Base-by-base conservation (phyloP, 2,329 filamentous ascomycete species). In the Capronia coronata region DNA sequence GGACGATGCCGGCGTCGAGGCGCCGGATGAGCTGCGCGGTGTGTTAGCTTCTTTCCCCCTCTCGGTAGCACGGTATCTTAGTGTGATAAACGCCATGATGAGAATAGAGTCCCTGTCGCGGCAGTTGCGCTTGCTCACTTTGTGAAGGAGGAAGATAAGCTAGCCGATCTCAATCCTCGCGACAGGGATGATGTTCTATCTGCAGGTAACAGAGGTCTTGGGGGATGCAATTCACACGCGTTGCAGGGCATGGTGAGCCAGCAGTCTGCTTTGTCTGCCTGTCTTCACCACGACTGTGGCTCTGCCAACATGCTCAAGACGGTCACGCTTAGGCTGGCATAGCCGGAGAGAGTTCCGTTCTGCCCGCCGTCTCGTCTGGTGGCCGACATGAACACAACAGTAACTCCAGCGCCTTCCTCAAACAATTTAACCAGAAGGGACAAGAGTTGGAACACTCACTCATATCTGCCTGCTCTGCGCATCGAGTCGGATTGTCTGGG, bases 1-100 rank as follows among this genome's bases (percentile, higher is more conserved):
- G 55, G 65, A 61, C 54, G 57, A 55, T 5, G 55, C 48, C 27
- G 55, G 54, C 39, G 52, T 57, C 19, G 49, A 47, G 13, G 42
- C 50, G 27, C 45, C 43, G 30, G 54, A 56, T 35, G 54, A 54
- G 13, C 57, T 59, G 42, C 27, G 29, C 6, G 22, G 35, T 10
- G 19, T 41, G 44, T 59, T 52, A 59, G 57, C 51, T 39, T 44
- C 21, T 43, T 22, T 32, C 39, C 37, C 43, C 22, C 37, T 45
- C 22, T 21, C 32, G 32, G 34, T 22, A 18, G 21, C 13, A 30
- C 41, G 29, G 35, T 53, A 58, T 27, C 32, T 46, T 11, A 58
- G 38, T 3, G 49, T 56, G 22, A 52, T 44, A 35, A 56, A 58
- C 19, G 51, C 14, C 55, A 59, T 55, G 25, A 37, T 51, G 35